Base-by-base conservation (phyloP, 345 rosid genomes). In the Citrus cavaleriei region DNA sequence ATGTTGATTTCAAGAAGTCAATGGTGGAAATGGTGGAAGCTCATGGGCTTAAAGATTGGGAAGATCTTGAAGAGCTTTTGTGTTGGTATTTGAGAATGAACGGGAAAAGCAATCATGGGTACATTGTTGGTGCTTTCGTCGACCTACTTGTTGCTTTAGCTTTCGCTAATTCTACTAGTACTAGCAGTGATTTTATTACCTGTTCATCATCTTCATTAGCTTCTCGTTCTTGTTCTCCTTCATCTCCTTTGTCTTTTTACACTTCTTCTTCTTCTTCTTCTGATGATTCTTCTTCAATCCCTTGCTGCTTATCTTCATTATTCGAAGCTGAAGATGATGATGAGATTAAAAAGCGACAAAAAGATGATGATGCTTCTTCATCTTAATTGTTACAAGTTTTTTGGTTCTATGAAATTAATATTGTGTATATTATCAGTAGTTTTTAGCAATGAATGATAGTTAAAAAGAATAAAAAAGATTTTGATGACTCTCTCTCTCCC, bases 1-100 rank as follows among this genome's bases (percentile, higher is more conserved):
- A 79, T 63, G 37, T 70, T 21, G 99, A 96, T 82, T 96, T 96
- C 86, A 86, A 88, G 79, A 85, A 84, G 78, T 96, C 98, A 22
- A 96, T 96, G 97, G 97, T 89, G 70, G 99, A 96, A 77, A 94
- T 96, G 98, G 95, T 94, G 65, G 93, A 87, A 76, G 92, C 92
- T 77, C 88, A 93, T 69, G 87, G 86, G 51, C 82, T 90, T 67
- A 87, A 90, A 72, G 88, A 86, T 46, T 89, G 97, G 95, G 90
- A 80, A 66, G 68, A 85, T 72, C 90, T 96, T n/a, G 92, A 94
- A 76, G 85, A 90, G 77, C 92, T 96, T 77, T 81, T 96, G 70
- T 73, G 82, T 19, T 88, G 95, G 84, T 96, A 90, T 83, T 78
- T 96, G 78, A 84, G 80, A 81, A 91, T 85, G 68, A 94, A 96